Conservation (phyloP, 371 early-diverging fungal species). For the Massospora cicadina region DNA sequence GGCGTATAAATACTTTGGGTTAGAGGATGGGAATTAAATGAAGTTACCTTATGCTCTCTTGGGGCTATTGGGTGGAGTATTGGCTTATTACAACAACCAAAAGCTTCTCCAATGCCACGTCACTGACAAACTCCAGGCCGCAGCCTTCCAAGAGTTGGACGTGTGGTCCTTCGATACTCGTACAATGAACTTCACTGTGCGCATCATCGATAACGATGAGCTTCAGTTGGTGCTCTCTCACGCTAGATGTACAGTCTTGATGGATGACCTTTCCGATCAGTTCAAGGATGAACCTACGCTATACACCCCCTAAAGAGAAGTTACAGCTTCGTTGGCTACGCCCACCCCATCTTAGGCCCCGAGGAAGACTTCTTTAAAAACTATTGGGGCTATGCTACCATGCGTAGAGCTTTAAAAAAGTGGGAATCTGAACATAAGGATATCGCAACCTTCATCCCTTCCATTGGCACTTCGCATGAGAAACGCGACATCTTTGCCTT, state of each 20-base stretch:
- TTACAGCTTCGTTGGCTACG: too few species aligned
- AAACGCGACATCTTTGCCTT: constrained; percentile 9
- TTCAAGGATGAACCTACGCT: neutral
- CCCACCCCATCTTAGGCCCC: neutral
- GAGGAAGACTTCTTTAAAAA: constrained; percentile 3
- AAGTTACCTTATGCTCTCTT: too few species aligned
- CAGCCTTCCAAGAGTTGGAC: neutral
- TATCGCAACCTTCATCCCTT: constrained; percentile 7
- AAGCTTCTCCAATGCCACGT: constrained; percentile 1
- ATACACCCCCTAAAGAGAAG: neutral
- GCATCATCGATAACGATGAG: neutral
- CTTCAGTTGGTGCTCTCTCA: neutral
- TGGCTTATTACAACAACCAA: neutral
- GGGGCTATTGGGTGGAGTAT: neutral
- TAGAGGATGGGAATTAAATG: too few species aligned
- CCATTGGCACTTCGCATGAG: constrained; percentile 8
- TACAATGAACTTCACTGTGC: neutral
- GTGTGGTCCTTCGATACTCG: neutral
- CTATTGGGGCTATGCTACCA: constrained; percentile 3
- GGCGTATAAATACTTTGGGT: too few species aligned
- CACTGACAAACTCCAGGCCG: neutral
- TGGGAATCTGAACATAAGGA: neutral
- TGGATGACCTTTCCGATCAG: neutral
- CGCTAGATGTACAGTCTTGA: constrained; percentile 3
- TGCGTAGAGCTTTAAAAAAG: neutral